phyloP scores from a whole-genome alignment of 257 asterid species.

The Nicotiana attenuata region DNA sequence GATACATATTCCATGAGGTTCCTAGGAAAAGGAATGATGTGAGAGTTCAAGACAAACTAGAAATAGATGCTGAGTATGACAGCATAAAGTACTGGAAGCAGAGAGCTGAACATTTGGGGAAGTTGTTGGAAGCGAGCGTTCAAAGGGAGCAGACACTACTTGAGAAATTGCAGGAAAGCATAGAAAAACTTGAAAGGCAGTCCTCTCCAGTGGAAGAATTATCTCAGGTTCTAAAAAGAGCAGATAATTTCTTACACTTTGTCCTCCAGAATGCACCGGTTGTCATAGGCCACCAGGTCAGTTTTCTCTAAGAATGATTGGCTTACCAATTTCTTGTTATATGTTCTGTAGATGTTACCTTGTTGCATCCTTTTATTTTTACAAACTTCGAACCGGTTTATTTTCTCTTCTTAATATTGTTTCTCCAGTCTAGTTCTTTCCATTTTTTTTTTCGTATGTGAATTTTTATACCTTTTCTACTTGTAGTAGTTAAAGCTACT shows the following conservation, averaged over 20 bases:
- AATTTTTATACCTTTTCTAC: not conserved
- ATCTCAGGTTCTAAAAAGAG: conserved; percentile 68
- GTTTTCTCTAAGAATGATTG: not conserved
- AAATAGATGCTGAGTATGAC: conserved; percentile 65
- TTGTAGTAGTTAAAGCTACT: not conserved
- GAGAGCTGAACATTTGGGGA: conserved; percentile 54
- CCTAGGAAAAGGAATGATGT: conserved; percentile 51
- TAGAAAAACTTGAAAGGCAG: conserved; percentile 72
- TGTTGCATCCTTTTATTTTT: not conserved
- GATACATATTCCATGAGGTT: conserved; percentile 41
- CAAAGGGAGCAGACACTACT: conserved; percentile 45
- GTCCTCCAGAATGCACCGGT: conserved; percentile 91
- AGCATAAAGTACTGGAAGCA: conserved; percentile 70
- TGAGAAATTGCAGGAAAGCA: conserved; percentile 76
- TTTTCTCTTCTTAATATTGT: not conserved
- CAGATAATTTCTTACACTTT: conserved; percentile 83
- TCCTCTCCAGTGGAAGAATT: conserved; percentile 86
- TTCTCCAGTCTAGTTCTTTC: not conserved
- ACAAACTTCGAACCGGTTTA: not conserved
- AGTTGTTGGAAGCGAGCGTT: conserved; percentile 57
- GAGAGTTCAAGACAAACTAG: conserved; percentile 36
- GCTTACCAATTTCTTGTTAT: not conserved
- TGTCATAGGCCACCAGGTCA: conserved; percentile 90
- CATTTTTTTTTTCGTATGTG: not conserved
- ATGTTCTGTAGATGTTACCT: not conserved